Evolutionary conservation across 202 grass and related monocot genomes (phyloP).

Genomic region (Dendrocalamus latiflorus): DNA sequence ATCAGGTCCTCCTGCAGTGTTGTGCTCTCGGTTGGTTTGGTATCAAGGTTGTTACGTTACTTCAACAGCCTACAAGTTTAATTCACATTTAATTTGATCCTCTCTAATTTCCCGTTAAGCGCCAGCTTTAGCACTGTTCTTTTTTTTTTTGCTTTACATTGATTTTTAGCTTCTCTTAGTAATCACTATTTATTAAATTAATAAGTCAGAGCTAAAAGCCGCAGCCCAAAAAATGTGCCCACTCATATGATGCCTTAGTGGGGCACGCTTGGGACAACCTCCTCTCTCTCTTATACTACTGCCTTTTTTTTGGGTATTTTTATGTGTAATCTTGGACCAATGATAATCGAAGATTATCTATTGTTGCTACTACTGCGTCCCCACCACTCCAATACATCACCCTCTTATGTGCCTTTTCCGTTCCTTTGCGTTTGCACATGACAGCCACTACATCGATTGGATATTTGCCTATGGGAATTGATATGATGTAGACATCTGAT

Average conservation of each 20-base stretch:
- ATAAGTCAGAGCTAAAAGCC: no score
- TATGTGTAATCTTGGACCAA: not conserved
- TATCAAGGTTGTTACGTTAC: not conserved
- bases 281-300: not conserved
- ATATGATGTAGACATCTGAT: no score
- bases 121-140: no score
- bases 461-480: no score
- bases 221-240: no score
- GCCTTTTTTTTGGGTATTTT: not conserved
- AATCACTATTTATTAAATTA: no score
- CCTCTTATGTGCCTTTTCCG: not conserved
- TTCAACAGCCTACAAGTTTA: not conserved
- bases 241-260: no score
- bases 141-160: no score
- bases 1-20: not conserved
- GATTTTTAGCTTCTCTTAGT: not conserved
- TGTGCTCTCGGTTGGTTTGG: not conserved
- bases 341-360: not conserved
- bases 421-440: not conserved
- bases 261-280: no score
- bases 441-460: not conserved
- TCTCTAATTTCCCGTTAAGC: not conserved
- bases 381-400: not conserved
- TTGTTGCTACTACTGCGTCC: not conserved
- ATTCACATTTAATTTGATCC: not conserved